Conservation (phyloP, 352 stramenopile genomes). For the Pythium pyrilobum region DNA sequence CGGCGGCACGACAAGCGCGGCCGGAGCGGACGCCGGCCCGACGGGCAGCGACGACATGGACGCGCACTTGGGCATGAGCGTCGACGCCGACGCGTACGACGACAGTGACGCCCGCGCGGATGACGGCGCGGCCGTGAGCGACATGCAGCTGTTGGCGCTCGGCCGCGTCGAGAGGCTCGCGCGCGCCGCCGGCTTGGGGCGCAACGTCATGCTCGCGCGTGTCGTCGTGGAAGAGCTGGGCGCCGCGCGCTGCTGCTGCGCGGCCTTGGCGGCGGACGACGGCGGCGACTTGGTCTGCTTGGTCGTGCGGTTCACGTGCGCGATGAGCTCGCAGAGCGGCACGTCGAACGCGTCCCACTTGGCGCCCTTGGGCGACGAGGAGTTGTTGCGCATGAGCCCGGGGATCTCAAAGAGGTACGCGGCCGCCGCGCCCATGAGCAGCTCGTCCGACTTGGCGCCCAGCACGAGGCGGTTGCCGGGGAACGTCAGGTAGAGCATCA, state of each 20-base stretch:
- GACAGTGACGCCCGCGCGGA: background rate
- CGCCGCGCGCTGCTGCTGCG: slow-evolving; percentile 13
- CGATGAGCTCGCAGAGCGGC: slow-evolving; percentile 49
- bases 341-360: slow-evolving; percentile 64
- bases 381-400: slow-evolving; percentile 40
- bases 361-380: slow-evolving; percentile 12
- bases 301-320: slow-evolving; percentile 37
- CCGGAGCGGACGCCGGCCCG: slow-evolving; percentile 6
- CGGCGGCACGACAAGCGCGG: background rate
- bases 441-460: slow-evolving; percentile 62
- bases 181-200: slow-evolving; percentile 5
- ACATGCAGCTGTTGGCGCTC: slow-evolving; percentile 2
- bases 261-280: slow-evolving; percentile 2
- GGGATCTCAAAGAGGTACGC: slow-evolving; percentile 68
- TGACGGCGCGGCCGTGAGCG: background rate
- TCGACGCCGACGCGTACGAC: background rate
- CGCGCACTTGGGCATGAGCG: slow-evolving; percentile 1
- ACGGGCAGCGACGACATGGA: slow-evolving; percentile 7
- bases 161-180: slow-evolving; percentile 1
- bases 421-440: slow-evolving; percentile 57
- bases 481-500: slow-evolving; percentile 78
- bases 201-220: slow-evolving; percentile 15
- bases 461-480: slow-evolving; percentile 72
- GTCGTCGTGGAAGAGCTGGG: background rate
- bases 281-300: slow-evolving; percentile 18